Evolutionary conservation across 805 yeast species (phyloP).

Genomic region (Ogataea haglerorum): DNA sequence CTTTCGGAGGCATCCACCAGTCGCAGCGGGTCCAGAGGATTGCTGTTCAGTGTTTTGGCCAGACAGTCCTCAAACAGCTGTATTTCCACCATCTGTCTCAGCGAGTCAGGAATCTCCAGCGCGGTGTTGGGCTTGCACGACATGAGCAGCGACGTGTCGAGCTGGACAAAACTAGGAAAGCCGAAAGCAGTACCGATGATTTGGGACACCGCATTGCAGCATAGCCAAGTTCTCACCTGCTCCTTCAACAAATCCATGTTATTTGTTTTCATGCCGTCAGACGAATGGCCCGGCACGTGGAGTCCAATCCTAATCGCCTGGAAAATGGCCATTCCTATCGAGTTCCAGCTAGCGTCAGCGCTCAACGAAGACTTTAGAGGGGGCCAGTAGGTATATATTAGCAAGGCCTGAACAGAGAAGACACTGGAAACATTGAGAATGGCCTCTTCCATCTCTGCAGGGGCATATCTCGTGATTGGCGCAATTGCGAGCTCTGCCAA

Average conservation of each 20-base stretch:
- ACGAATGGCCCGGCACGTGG: slow-evolving; percentile 69
- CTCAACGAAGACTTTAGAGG: slow-evolving; percentile 90
- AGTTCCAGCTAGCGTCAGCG: slow-evolving; percentile 95
- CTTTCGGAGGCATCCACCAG: slow-evolving; percentile 66
- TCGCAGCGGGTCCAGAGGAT: slow-evolving; percentile 63
- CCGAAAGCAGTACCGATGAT: slow-evolving; percentile 90
- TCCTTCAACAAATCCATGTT: slow-evolving; percentile 58
- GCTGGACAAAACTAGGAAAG: slow-evolving; percentile 86
- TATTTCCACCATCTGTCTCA: slow-evolving; percentile 76
- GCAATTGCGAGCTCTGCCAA: slow-evolving; percentile 85
- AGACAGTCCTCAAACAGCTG: slow-evolving; percentile 85
- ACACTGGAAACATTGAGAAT: slow-evolving; percentile 85
- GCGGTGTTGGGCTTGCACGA: slow-evolving; percentile 47
- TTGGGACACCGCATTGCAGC: slow-evolving; percentile 87
- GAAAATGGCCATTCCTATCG: slow-evolving; percentile 87
- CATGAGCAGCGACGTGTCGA: slow-evolving; percentile 65
- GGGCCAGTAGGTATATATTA: slow-evolving; percentile 91
- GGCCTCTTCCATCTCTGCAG: slow-evolving; percentile 76
- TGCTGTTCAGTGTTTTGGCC: slow-evolving; percentile 70
- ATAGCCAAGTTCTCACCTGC: slow-evolving; percentile 88
- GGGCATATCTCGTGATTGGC: slow-evolving; percentile 82
- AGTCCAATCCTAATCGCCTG: slow-evolving; percentile 91
- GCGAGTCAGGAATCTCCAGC: slow-evolving; percentile 48
- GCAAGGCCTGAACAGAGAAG: slow-evolving; percentile 88
- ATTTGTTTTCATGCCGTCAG: slow-evolving; percentile 44